A percentile compares a stretch with the other conserved stretches of the same genome.
Conservation (phyloP, 306 rosid species). For the Prunus davidiana region DNA sequence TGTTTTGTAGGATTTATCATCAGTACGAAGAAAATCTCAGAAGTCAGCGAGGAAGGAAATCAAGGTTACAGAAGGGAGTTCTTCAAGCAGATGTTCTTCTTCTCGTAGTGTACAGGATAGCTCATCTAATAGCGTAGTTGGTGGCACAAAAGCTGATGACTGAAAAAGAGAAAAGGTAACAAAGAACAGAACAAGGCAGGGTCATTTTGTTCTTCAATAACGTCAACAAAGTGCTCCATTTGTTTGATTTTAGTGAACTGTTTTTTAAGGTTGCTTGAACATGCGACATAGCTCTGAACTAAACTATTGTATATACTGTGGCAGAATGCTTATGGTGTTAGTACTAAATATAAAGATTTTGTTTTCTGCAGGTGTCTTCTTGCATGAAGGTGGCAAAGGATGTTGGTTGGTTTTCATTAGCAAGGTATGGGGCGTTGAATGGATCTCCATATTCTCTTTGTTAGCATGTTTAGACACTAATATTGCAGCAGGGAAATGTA, state of each 20-base stretch:
- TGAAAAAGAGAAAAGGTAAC: conserved; percentile 29
- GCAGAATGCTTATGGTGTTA: conserved; percentile 18
- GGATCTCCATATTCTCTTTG: background rate
- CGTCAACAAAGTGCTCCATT: background rate
- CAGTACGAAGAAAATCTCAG: conserved; percentile 40
- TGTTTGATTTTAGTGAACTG: background rate
- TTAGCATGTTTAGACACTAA: background rate
- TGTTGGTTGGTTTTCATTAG: conserved; percentile 8
- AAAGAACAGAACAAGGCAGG: conserved; percentile 12
- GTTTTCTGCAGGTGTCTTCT: conserved; percentile 12
- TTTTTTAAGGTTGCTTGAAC: background rate
- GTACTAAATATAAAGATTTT: conserved; percentile 4
- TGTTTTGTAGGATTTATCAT: conserved; percentile 54
- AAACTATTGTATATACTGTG: background rate
- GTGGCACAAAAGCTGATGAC: conserved; percentile 43
- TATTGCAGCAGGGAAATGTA: background rate
- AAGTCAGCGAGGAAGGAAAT: conserved; percentile 42
- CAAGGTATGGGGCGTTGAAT: background rate
- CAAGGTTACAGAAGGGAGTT: conserved; percentile 46
- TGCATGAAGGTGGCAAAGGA: conserved; percentile 14
- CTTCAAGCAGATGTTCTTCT: conserved; percentile 67
- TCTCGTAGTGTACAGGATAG: conserved; percentile 67
- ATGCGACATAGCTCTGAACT: background rate
- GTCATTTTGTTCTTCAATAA: background rate
- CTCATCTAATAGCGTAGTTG: conserved; percentile 56